Conservation (phyloP, 768 basidiomycete genomes). For the Suillus discolor region DNA sequence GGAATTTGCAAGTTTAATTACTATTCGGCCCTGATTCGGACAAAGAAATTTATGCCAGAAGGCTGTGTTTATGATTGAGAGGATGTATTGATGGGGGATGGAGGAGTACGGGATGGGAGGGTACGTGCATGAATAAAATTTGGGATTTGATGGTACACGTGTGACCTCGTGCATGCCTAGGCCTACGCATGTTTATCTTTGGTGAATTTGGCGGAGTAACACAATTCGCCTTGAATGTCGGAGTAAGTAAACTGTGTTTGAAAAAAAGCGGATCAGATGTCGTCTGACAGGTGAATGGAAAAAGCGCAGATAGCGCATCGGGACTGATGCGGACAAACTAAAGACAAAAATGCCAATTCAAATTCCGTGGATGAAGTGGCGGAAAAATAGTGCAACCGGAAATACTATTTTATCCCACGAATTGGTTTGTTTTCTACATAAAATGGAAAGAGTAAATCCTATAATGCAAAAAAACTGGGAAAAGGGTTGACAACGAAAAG, state of each 20-base stretch:
- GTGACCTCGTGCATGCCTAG: constrained; percentile 6
- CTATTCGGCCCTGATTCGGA: background rate
- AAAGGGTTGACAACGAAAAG: background rate
- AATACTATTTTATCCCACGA: too few relatives aligned
- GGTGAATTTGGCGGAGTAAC: background rate
- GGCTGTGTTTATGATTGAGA: background rate
- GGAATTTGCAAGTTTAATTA: constrained; percentile 6
- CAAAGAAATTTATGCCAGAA: background rate
- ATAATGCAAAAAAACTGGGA: constrained; percentile 5
- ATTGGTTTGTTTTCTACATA: background rate
- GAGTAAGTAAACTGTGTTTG: background rate
- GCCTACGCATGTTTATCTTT: background rate
- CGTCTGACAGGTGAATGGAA: background rate
- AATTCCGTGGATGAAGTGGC: constrained; percentile 16
- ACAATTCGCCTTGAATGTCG: constrained; percentile 7
- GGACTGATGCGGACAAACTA: background rate
- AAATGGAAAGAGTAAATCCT: background rate
- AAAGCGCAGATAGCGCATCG: constrained; percentile 3
- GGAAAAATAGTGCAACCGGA: constrained; percentile 8
- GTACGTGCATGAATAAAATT: too few relatives aligned
- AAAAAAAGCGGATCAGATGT: constrained; percentile 3
- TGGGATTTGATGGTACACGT: too few relatives aligned
- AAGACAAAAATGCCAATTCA: constrained; percentile 10
- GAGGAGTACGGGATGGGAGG: too few relatives aligned
- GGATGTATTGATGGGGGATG: too few relatives aligned